phyloP scores from a whole-genome alignment of 2,329 filamentous ascomycete genomes.

The Colletotrichum tropicale region DNA sequence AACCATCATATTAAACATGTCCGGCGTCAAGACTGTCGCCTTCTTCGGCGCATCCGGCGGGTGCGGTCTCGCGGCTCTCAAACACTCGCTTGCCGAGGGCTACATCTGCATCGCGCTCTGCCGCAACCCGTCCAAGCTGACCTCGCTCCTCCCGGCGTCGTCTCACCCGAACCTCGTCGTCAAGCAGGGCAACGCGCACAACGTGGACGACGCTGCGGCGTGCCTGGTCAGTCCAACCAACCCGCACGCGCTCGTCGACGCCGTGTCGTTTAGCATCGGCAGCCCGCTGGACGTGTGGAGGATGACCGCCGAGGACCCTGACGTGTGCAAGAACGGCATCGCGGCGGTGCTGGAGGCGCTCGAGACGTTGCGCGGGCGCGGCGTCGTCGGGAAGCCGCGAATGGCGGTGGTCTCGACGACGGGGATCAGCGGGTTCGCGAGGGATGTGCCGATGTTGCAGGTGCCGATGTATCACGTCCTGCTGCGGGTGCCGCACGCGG shows the following conservation, averaged over 20 bases:
- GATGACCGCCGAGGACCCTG: slow-evolving; percentile 38
- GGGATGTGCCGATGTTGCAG: slow-evolving; percentile 48
- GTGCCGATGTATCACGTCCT: slow-evolving; percentile 47
- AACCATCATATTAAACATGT: not conserved
- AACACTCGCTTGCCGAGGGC: slow-evolving; percentile 37
- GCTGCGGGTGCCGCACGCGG: slow-evolving; percentile 46
- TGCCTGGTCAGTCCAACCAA: slow-evolving; percentile 32
- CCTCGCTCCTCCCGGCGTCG: slow-evolving; percentile 30
- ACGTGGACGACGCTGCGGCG: slow-evolving; percentile 33
- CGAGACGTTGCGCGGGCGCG: slow-evolving; percentile 22
- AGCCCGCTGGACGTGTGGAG: slow-evolving; percentile 26
- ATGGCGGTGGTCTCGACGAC: slow-evolving; percentile 42
- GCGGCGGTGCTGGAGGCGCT: slow-evolving; percentile 37
- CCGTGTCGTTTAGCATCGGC: slow-evolving; percentile 45
- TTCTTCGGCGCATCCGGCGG: slow-evolving; percentile 50
- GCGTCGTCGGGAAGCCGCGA: slow-evolving; percentile 31
- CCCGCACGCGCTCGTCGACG: slow-evolving; percentile 36
- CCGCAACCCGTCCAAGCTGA: slow-evolving; percentile 45
- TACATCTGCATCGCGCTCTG: slow-evolving; percentile 43
- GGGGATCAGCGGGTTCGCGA: slow-evolving; percentile 37
- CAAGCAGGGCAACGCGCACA: slow-evolving; percentile 41
- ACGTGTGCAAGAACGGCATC: slow-evolving; percentile 43
- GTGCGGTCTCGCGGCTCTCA: slow-evolving; percentile 41
- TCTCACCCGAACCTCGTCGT: slow-evolving; percentile 38
- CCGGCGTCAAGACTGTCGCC: slow-evolving; percentile 29